Conservation (phyloP, 768 basidiomycete species). For the Rhizopogon vesiculosus region DNA sequence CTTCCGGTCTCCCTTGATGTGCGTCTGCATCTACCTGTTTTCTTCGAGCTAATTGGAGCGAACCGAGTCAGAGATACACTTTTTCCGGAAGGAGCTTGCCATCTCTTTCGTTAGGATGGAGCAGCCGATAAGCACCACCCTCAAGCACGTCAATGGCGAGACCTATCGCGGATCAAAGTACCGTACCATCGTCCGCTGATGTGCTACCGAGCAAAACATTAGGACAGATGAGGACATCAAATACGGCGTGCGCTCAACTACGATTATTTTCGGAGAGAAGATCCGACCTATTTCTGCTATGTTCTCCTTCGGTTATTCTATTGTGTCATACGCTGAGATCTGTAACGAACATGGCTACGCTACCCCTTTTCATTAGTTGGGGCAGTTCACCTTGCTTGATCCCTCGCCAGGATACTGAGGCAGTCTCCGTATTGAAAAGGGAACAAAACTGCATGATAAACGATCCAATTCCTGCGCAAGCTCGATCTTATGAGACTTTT, state of each 20-base stretch:
- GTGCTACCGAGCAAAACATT: slow-evolving; percentile 52
- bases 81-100: slow-evolving; percentile 38
- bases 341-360: slow-evolving; percentile 31
- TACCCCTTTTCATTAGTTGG: neutral
- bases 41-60: slow-evolving; percentile 48
- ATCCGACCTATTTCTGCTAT: slow-evolving; percentile 51
- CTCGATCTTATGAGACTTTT: too few relatives aligned
- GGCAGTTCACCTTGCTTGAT: neutral
- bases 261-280: slow-evolving; percentile 61
- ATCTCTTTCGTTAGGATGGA: slow-evolving; percentile 88
- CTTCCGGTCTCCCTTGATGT: slow-evolving; percentile 85
- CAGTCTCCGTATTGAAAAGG: too few relatives aligned
- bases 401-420: neutral
- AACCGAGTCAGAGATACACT: neutral
- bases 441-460: too few relatives aligned
- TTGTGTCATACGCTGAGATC: slow-evolving; percentile 43
- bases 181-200: neutral
- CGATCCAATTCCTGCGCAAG: too few relatives aligned
- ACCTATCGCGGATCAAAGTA: too few relatives aligned
- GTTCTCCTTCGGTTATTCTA: slow-evolving; percentile 47
- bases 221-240: slow-evolving; percentile 73
- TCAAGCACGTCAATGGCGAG: too few relatives aligned
- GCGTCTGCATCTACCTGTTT: slow-evolving; percentile 63
- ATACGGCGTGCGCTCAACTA: slow-evolving; percentile 69
- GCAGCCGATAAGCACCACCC: slow-evolving; percentile 80